Evolutionary conservation across 257 asterid species (phyloP).

Genomic region (Solanum chilense): DNA sequence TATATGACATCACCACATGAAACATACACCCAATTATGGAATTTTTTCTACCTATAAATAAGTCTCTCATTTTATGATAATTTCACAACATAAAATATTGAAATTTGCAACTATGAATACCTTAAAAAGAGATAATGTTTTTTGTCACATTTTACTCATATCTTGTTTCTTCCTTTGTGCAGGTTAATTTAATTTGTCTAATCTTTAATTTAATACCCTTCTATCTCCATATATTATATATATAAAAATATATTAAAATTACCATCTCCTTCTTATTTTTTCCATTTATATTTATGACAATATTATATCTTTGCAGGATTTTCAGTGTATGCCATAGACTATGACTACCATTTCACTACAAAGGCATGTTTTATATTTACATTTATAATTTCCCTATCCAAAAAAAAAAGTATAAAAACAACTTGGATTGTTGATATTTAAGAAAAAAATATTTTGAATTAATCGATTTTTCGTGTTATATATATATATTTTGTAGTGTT

Average conservation of each 20-base stretch:
- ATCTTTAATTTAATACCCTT: not conserved
- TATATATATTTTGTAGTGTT: slow-evolving; percentile 18
- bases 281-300: not conserved
- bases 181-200: not conserved
- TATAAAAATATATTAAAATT: too few relatives aligned
- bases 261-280: not conserved
- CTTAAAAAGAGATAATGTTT: not conserved
- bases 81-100: not conserved
- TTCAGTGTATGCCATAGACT: slow-evolving; percentile 24
- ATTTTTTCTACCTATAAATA: not conserved
- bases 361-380: not conserved
- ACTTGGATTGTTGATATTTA: not conserved
- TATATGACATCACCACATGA: not conserved
- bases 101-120: not conserved
- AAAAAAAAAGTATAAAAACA: not conserved
- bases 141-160: not conserved
- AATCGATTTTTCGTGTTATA: not conserved
- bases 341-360: slow-evolving; percentile 30
- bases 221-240: not conserved
- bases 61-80: not conserved
- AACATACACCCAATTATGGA: not conserved
- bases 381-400: not conserved
- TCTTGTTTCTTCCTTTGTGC: not conserved
- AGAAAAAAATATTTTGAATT: not conserved
- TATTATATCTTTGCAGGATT: slow-evolving; percentile 7